Conservation (phyloP, 257 asterid genomes). For the Plantago ovata region DNA sequence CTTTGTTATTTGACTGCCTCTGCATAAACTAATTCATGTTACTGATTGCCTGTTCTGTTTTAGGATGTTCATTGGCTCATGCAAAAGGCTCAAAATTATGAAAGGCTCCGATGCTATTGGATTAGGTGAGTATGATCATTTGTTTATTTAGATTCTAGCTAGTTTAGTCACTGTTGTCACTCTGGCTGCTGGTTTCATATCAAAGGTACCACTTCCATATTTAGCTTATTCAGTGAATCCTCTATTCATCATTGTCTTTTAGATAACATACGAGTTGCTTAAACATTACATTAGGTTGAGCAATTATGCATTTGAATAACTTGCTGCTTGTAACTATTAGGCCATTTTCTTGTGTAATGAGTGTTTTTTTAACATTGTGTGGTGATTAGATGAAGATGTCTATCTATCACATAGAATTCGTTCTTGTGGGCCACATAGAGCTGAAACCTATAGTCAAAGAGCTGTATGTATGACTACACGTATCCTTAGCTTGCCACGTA, state of each 20-base stretch:
- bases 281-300: too few species aligned
- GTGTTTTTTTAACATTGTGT: too few species aligned
- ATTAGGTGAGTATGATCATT: slow-evolving; percentile 38
- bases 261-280: neutral
- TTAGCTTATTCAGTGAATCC: neutral
- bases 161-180: neutral
- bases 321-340: too few species aligned
- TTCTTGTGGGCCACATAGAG: too few species aligned
- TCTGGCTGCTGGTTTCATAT: neutral
- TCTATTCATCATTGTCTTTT: neutral
- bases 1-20: neutral
- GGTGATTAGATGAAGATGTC: too few species aligned
- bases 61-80: slow-evolving; percentile 70
- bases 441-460: too few species aligned
- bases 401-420: too few species aligned
- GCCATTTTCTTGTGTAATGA: too few species aligned
- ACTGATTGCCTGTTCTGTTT: slow-evolving; percentile 12
- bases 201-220: neutral
- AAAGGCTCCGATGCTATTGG: slow-evolving; percentile 84
- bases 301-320: too few species aligned
- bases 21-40: neutral
- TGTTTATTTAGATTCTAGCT: neutral
- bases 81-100: slow-evolving; percentile 78
- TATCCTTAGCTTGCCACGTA: too few species aligned
- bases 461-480: too few species aligned